Evolutionary conservation across 306 rosid genomes (phyloP).

Genomic region (Corylus americana): DNA sequence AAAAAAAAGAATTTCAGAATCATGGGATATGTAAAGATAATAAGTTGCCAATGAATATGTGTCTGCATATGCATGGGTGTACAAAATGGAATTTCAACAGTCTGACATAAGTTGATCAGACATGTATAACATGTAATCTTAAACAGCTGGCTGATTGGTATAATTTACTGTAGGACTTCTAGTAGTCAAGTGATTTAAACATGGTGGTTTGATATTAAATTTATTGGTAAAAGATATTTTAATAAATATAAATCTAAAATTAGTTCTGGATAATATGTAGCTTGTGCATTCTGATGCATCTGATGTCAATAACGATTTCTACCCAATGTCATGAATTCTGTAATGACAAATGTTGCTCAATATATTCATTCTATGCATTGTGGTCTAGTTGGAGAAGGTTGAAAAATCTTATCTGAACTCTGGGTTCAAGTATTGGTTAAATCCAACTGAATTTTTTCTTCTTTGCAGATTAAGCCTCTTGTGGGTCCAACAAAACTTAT

Average conservation of each 20-base stretch:
- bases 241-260: neutral
- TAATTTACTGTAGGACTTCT: neutral
- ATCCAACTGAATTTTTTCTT: conserved; percentile 21
- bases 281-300: neutral
- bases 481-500: conserved; percentile 81
- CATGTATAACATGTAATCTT: neutral
- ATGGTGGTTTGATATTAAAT: neutral
- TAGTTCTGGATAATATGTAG: neutral
- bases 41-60: neutral
- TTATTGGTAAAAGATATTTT: neutral
- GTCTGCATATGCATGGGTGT: neutral
- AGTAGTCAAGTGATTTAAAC: conserved; percentile 1
- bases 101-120: neutral
- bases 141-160: neutral
- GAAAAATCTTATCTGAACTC: conserved; percentile 1
- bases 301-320: neutral
- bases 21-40: neutral
- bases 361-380: neutral
- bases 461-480: conserved; percentile 86
- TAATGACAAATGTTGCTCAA: neutral
- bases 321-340: neutral
- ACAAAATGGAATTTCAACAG: no score
- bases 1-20: no score
- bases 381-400: neutral
- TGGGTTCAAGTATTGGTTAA: conserved; percentile 18